These are phyloP conservation scores for Lactarius sp. DNA, from an alignment of 768 basidiomycete genomes.

Conservation along the genomic window DNA sequence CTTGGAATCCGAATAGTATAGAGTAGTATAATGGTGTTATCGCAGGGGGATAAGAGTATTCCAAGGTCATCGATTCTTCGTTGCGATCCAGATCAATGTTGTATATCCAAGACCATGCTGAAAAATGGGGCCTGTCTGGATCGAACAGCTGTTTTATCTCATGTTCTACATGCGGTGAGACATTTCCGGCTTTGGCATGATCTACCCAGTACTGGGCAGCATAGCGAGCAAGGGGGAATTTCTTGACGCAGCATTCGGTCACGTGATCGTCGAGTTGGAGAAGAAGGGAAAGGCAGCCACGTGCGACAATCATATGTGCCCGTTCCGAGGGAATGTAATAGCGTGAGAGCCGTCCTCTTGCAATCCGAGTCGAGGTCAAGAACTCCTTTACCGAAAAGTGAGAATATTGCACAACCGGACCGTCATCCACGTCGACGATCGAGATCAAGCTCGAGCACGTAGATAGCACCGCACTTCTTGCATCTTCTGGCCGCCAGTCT, in stretches of 20 bases:
- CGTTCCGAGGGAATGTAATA: neutral
- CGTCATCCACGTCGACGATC: neutral
- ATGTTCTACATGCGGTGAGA: neutral
- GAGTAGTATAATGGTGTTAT: neutral
- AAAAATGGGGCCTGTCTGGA: neutral
- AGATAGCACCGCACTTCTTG: neutral
- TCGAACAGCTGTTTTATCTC: neutral
- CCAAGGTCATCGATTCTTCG: too few species aligned
- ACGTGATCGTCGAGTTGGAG: neutral
- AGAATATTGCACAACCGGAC: neutral
- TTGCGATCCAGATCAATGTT: neutral
- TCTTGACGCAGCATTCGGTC: neutral
- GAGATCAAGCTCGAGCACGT: conserved; percentile 1
- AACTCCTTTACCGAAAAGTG: conserved; percentile 5
- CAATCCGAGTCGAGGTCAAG: neutral
- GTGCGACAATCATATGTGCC: neutral
- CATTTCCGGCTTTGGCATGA: neutral
- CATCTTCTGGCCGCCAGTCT: neutral
- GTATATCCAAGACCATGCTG: neutral
- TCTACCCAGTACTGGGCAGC: neutral
- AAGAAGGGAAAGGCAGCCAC: neutral
- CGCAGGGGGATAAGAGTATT: too few species aligned
- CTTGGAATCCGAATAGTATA: neutral
- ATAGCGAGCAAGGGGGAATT: neutral
- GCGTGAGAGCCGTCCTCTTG: neutral